These are phyloP conservation scores for Quillaja saponaria DNA, from an alignment of 306 rosid species.

Conservation along the genomic window DNA sequence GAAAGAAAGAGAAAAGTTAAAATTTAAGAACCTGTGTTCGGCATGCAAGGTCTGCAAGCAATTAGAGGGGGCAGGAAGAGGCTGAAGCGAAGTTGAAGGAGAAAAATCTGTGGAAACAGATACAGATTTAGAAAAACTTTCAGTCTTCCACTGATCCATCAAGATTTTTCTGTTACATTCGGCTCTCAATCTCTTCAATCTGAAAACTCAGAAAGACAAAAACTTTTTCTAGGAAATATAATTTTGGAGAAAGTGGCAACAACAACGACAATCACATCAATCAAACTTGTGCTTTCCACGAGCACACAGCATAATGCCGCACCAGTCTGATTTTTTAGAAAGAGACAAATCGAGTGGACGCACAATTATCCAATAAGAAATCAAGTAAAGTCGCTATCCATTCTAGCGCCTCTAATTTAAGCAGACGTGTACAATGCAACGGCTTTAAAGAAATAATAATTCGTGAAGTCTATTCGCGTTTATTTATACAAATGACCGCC, in stretches of 20 bases:
- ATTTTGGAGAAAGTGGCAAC: not conserved
- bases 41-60: slow-evolving; percentile 33
- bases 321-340: not conserved
- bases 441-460: too few species aligned
- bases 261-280: slow-evolving; percentile 8
- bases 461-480: not conserved
- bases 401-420: too few species aligned
- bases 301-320: slow-evolving; percentile 13
- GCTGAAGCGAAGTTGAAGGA: slow-evolving; percentile 37
- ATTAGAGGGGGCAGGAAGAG: slow-evolving; percentile 29
- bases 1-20: not conserved
- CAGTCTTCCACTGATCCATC: slow-evolving; percentile 59
- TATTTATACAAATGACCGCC: too few species aligned
- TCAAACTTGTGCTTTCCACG: slow-evolving; percentile 31
- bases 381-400: too few species aligned
- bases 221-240: not conserved
- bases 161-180: not conserved
- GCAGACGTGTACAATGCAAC: too few species aligned
- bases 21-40: slow-evolving; percentile 41
- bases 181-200: not conserved
- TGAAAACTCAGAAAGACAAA: not conserved
- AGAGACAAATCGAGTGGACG: too few species aligned
- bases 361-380: too few species aligned
- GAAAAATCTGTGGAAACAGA: slow-evolving; percentile 30
- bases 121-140: slow-evolving; percentile 35